phyloP scores from a whole-genome alignment of 176 grass and related monocot species.

The Saccharum spontaneum region DNA sequence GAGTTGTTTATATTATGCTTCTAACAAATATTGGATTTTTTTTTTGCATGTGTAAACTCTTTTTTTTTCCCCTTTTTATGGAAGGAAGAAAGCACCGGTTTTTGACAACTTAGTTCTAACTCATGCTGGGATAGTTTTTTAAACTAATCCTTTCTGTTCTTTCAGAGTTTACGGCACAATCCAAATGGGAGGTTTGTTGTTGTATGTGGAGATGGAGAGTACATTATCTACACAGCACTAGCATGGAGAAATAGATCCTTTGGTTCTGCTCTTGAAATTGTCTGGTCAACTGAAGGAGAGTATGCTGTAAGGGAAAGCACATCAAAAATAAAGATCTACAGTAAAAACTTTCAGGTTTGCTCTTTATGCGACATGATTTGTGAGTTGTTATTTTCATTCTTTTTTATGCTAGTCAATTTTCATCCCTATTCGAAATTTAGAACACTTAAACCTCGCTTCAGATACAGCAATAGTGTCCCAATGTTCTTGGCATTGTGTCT shows the following conservation, averaged over 20 bases:
- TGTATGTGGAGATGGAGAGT: slow-evolving; percentile 93
- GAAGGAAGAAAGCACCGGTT: neutral
- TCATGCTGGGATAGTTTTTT: neutral
- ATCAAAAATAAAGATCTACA: slow-evolving; percentile 77
- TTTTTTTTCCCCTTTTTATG: neutral
- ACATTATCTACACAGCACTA: slow-evolving; percentile 86
- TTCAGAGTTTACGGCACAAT: slow-evolving; percentile 83
- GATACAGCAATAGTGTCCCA: neutral
- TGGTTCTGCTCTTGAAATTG: slow-evolving; percentile 82
- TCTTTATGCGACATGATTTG: neutral
- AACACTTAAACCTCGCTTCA: neutral
- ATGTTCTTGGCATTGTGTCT: slow-evolving; percentile 9
- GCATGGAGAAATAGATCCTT: slow-evolving; percentile 98
- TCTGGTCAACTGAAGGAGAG: slow-evolving; percentile 88
- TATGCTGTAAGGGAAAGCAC: slow-evolving; percentile 84
- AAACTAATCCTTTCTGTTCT: neutral
- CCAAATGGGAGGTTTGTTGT: slow-evolving; percentile 93
- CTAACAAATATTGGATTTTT: neutral
- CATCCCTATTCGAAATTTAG: neutral
- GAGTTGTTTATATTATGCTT: neutral
- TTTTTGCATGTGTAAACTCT: neutral
- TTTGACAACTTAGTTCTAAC: neutral
- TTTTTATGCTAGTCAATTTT: neutral
- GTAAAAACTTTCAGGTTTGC: slow-evolving; percentile 79
- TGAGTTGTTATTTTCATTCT: neutral